These are phyloP conservation scores for Diaporthe sp. DNA, from an alignment of 2,329 filamentous ascomycete species.

Conservation along the genomic window DNA sequence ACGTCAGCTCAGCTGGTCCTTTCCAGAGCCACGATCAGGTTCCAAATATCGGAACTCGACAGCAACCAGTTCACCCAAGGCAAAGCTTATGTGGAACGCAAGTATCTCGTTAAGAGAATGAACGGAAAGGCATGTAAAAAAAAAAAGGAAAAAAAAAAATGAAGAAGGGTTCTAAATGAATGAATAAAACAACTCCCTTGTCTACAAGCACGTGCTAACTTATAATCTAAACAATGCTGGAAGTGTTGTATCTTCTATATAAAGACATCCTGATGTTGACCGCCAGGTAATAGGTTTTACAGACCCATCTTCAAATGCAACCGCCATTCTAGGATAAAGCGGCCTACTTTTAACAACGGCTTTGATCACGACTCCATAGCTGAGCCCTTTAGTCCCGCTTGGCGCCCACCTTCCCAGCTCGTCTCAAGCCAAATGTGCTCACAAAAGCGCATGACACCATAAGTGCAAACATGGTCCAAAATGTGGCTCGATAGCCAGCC, in stretches of 20 bases:
- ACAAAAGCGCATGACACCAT: slow-evolving; percentile 22
- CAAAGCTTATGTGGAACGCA: background rate
- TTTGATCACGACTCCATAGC: background rate
- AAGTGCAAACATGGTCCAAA: slow-evolving; percentile 39
- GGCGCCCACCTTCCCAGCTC: slow-evolving; percentile 29
- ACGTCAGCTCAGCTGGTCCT: background rate
- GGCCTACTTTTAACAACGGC: background rate
- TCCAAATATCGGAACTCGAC: background rate
- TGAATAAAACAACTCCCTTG: too few species aligned
- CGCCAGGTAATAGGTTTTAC: too few species aligned
- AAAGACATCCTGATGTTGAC: too few species aligned
- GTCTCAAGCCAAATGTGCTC: slow-evolving; percentile 24
- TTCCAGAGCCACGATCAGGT: background rate
- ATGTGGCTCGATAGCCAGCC: slow-evolving; percentile 29
- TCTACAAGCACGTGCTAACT: background rate
- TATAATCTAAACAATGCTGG: background rate
- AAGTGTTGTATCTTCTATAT: background rate
- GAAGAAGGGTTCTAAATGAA: too few species aligned
- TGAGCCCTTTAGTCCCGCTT: slow-evolving; percentile 32
- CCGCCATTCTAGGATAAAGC: background rate
- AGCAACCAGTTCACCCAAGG: background rate
- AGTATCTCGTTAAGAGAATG: background rate
- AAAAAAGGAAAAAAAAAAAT: too few species aligned
- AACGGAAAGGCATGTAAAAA: too few species aligned
- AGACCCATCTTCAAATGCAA: background rate